These are phyloP conservation scores for Rubia peregrina DNA, from an alignment of 305 asterid species.

Conservation along the genomic window DNA sequence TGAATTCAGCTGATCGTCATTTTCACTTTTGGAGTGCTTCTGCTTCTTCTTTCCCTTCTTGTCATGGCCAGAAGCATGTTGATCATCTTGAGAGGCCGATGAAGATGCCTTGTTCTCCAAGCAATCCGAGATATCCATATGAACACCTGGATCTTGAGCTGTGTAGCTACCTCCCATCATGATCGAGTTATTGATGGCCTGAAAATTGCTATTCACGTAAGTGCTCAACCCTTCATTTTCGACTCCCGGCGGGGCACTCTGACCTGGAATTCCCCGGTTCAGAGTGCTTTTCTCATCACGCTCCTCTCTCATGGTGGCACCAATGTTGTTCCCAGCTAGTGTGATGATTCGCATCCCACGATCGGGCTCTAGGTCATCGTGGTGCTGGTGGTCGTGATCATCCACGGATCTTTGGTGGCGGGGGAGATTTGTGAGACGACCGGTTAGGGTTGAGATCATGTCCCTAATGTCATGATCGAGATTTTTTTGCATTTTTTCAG, in stretches of 20 bases:
- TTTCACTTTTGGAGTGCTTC: slow-evolving; percentile 24
- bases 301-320: slow-evolving; percentile 81
- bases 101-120: slow-evolving; percentile 20
- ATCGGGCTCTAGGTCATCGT: slow-evolving; percentile 16
- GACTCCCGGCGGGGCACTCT: slow-evolving; percentile 9
- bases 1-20: background rate
- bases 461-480: slow-evolving; percentile 57
- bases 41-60: slow-evolving; percentile 30
- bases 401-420: slow-evolving; percentile 31
- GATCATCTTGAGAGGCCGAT: background rate
- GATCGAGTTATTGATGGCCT: slow-evolving; percentile 80
- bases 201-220: slow-evolving; percentile 74
- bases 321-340: slow-evolving; percentile 65
- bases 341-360: slow-evolving; percentile 57
- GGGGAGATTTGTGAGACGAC: slow-evolving; percentile 39
- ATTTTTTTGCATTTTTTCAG: slow-evolving; percentile 29
- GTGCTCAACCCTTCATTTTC: slow-evolving; percentile 48
- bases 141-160: slow-evolving; percentile 83
- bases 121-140: slow-evolving; percentile 56
- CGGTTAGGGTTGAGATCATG: slow-evolving; percentile 52
- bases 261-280: slow-evolving; percentile 9
- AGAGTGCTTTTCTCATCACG: slow-evolving; percentile 27
- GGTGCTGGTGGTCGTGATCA: slow-evolving; percentile 19
- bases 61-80: background rate
- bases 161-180: slow-evolving; percentile 72